Base-by-base conservation (phyloP, 805 yeast species). In the Blastobotrys muscicola region DNA sequence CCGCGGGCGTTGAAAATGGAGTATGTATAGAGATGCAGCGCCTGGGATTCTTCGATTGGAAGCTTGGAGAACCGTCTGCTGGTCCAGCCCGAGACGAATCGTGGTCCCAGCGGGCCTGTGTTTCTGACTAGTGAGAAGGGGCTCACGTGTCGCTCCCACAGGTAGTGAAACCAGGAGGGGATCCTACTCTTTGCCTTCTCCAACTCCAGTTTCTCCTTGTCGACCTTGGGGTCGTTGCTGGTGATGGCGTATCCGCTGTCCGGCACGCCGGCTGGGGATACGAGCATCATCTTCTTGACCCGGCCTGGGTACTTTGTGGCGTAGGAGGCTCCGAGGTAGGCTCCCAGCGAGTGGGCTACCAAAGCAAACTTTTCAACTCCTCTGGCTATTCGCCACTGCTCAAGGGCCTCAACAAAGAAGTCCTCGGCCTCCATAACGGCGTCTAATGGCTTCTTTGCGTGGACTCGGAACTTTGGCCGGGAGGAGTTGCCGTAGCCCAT, bases 261-360 rank as follows among this genome's bases (percentile, higher is more conserved):
- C 26, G 75, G 71, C 5, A 90, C 76, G 3, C 94, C 96, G 0
- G 94, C 97, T 0, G 97, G 97, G 0, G 94, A 83, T 5, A 85
- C 81, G 68, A 87, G 71, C n/a, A 87, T 56, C 33, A 89, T 55
- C 53, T 82, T 81, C 38, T 70, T 65, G 51, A 87, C 80, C 36
- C 77, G 72, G 1, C 68, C 64, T 0, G 89, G 85, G 49, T 70
- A 64, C 41, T 70, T 68, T 41, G 79, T 67, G 2, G 84, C 80
- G 52, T 85, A 83, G 3, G 80, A 61, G 1, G 81, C 73, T 59
- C 82, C 73, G n/a, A 89, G 55, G 56, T 87, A 89, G 0, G 94
- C 95, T 3, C 97, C 97, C 73, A 90, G 70, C 0, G 96, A 86
- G 62, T 89, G 97, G 1, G 95, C 92, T 57, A 78, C 75, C 33